phyloP scores from a whole-genome alignment of 441 rosid genomes.

The Manihot esculenta region DNA sequence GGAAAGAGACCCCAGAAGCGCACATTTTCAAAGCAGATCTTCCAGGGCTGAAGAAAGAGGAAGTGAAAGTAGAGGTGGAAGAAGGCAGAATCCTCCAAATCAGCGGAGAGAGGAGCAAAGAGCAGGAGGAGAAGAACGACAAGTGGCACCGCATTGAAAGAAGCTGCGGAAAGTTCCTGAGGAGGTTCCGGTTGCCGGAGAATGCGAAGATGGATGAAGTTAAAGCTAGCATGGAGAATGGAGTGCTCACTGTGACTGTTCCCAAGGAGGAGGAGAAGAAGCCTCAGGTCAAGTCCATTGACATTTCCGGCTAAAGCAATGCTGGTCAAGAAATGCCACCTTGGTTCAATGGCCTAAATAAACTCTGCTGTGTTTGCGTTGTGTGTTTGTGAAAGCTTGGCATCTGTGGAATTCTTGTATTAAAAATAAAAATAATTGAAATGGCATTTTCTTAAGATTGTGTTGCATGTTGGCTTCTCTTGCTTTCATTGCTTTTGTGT shows the following conservation, averaged over 20 bases:
- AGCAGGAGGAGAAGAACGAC: conserved; percentile 6
- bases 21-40: conserved; percentile 14
- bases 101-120: conserved; percentile 1
- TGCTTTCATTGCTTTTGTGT: too few species aligned
- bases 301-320: neutral
- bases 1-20: conserved; percentile 8
- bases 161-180: conserved; percentile 1
- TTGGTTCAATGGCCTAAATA: too few species aligned
- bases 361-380: too few species aligned
- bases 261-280: neutral
- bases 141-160: conserved; percentile 12
- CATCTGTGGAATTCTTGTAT: neutral
- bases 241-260: too few species aligned
- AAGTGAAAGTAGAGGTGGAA: conserved; percentile 9
- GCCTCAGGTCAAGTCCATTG: neutral
- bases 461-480: too few species aligned
- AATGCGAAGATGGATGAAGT: too few species aligned
- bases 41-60: conserved; percentile 9
- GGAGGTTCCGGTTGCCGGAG: conserved; percentile 13
- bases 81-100: conserved; percentile 11
- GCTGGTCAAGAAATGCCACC: too few species aligned
- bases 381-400: too few species aligned
- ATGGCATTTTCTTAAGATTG: neutral
- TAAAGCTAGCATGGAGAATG: too few species aligned
- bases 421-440: neutral